A percentile compares a stretch with the other conserved stretches of the same genome.
Conservation (phyloP, 352 stramenopile species). For the Saprolegnia parasitica region DNA sequence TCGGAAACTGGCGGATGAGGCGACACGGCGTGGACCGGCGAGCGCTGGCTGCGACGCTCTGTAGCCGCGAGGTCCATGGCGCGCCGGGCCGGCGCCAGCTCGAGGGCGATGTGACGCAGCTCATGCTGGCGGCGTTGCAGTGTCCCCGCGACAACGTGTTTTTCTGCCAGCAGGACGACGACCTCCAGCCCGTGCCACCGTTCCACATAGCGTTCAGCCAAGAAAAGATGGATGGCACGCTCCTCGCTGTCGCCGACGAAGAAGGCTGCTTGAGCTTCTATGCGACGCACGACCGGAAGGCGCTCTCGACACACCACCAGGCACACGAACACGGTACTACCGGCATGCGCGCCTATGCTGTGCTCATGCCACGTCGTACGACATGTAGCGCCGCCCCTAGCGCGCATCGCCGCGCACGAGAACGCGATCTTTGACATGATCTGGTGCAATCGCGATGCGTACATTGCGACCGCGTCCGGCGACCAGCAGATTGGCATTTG, state of each 20-base stretch:
- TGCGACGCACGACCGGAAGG: constrained; percentile 31
- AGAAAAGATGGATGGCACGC: constrained; percentile 4
- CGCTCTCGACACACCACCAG: not conserved
- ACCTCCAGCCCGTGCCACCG: constrained; percentile 30
- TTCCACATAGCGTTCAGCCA: constrained; percentile 55
- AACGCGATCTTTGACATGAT: constrained; percentile 71
- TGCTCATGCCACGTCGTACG: not conserved
- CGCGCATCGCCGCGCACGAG: constrained; percentile 45
- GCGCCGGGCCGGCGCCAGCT: not conserved
- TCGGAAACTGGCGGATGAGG: constrained; percentile 1
- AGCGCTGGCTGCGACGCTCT: not conserved
- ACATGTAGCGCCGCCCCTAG: constrained; percentile 19
- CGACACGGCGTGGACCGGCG: not conserved
- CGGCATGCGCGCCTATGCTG: not conserved
- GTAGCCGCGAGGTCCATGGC: not conserved
- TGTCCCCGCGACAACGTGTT: not conserved
- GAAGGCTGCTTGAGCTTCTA: constrained; percentile 48
- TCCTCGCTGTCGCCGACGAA: constrained; percentile 54
- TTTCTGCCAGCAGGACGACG: constrained; percentile 1
- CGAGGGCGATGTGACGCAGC: not conserved
- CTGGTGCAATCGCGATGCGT: constrained; percentile 46
- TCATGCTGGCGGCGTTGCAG: not conserved
- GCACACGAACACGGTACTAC: constrained; percentile 11
- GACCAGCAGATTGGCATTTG: constrained; percentile 50
- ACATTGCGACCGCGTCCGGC: constrained; percentile 55